Evolutionary conservation across 768 basidiomycete genomes (phyloP), one percentile per base, ranked within the genome.

Genomic region (Scleroderma bovista): DNA sequence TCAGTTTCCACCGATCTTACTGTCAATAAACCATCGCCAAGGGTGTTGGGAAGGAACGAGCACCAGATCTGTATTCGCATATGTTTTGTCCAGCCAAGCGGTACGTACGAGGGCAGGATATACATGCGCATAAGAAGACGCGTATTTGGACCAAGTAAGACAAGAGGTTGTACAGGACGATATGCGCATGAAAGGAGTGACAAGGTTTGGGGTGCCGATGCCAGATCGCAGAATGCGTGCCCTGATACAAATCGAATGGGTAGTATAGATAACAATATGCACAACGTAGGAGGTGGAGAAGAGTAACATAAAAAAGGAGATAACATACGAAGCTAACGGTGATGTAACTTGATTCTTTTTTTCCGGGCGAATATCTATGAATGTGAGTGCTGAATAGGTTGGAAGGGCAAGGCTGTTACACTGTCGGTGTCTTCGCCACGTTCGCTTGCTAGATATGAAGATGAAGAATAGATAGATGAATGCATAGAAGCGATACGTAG

Each of bases 401-500:
- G 69, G 23, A 59, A 63, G 15, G 69, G 68, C 46, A 65, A 67
- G 31, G 64, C 59, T 0, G 57, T 48, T 19, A 64, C 59, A 38
- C 53, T 61, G 53, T 63, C 47, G 3, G 61, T 49, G 44, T 64
- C 67, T 20, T 65, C 62, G 12, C 45, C 37, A 3, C 62, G 63
- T 22, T 61, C 69, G 44, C 23, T 53, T 2, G 57, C 58, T 47
- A 44, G 17, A 13, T 38, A 51, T 12, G 66, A 68, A 39, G 52
- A 56, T 15, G 59, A 55, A 17, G 72, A 74, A 46, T 65, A 59
- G 19, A 57, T 12, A 6, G 80, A 80, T 2, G 81, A 77, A 54
- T 80, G 80, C 69, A 83, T 69, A 3, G 83, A 84, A 16, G 76
- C 73, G 23, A 82, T 72, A 40, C 83, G 72, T 57, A 83, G 62